Evolutionary conservation across 768 basidiomycete species (phyloP), one percentile per base, ranked within the genome.

Genomic region (Boletus reticulatus): DNA sequence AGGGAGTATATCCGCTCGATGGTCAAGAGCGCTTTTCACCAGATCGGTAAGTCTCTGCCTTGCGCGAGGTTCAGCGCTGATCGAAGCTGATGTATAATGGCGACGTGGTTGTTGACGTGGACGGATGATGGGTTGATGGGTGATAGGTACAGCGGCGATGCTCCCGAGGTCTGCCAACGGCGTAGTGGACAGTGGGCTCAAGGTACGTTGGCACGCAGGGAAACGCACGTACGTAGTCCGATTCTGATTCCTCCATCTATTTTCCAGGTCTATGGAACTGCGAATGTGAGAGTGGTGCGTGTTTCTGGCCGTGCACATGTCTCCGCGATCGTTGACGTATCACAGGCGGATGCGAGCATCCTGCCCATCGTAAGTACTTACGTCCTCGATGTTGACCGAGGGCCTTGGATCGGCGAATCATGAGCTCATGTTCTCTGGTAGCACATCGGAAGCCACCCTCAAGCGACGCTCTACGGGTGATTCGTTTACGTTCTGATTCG

Each of bases 391-490:
- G 27, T 34, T 34, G 34, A 34, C 13, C 34, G 11, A 20, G 1
- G 11, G 42, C 45, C 4, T 13, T 31, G 10, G 14, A 22, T 51
- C 6, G 32, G 39, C 34, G 29, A 32, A 52, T 46, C 24, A 14
- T 11, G 14, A 14, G 20, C 20, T 3, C 27, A 10, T n/a, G 13
- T 29, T 29, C 22, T 6, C 47, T n/a, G 45, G 34, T 50, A 64
- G 59, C 60, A 60, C n/a, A n/a, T 59, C 20, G 60, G 57, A 20
- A 56, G 51, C 1, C 58, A 57, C 42, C 64, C 64, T 12, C 62
- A 67, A 34, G 55, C 55, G 27, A 65, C 51, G 29, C 62, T 67
- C 37, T 67, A 61, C 29, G 57, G 44, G 60, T 52, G 43, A 37
- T n/a, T 29, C 10, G 29, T 32, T 49, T 27, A 52, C 39, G 29